Conservation (phyloP, 768 basidiomycete species). For the Mrakia hoshinonis region DNA sequence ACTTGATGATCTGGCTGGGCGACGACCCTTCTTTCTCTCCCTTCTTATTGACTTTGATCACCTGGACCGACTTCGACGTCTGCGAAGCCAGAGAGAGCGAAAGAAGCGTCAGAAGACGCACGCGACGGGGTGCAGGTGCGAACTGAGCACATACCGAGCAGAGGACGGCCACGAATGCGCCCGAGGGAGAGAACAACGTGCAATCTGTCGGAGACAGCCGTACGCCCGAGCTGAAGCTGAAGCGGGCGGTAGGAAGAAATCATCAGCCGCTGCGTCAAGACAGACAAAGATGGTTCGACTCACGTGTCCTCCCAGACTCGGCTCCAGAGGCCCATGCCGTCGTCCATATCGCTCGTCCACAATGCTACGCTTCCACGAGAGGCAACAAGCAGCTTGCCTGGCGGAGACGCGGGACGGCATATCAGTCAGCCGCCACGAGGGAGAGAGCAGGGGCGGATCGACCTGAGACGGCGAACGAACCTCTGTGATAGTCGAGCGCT, state of each 20-base stretch:
- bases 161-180: slow-evolving; percentile 42
- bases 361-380: slow-evolving; percentile 22
- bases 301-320: slow-evolving; percentile 27
- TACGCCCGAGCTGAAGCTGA: background rate
- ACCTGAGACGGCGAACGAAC: slow-evolving; percentile 44
- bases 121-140: slow-evolving; percentile 41
- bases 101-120: background rate
- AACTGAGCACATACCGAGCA: slow-evolving; percentile 55
- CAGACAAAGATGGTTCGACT: background rate
- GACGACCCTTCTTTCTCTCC: slow-evolving; percentile 53
- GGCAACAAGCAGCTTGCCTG: slow-evolving; percentile 18
- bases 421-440: too few species aligned
- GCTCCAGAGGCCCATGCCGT: slow-evolving; percentile 24
- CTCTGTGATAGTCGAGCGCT: slow-evolving; percentile 64
- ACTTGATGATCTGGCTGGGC: slow-evolving; percentile 58
- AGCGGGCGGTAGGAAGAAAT: background rate
- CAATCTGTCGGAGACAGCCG: background rate
- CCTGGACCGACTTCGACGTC: background rate
- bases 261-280: background rate
- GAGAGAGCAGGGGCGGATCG: slow-evolving; percentile 62
- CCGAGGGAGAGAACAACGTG: background rate
- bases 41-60: background rate
- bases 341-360: slow-evolving; percentile 25
- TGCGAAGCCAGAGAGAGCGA: background rate
- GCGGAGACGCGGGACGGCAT: slow-evolving; percentile 49